Evolutionary conservation across 2,329 filamentous ascomycete species (phyloP).

Genomic region (Aspergillus sergii): DNA sequence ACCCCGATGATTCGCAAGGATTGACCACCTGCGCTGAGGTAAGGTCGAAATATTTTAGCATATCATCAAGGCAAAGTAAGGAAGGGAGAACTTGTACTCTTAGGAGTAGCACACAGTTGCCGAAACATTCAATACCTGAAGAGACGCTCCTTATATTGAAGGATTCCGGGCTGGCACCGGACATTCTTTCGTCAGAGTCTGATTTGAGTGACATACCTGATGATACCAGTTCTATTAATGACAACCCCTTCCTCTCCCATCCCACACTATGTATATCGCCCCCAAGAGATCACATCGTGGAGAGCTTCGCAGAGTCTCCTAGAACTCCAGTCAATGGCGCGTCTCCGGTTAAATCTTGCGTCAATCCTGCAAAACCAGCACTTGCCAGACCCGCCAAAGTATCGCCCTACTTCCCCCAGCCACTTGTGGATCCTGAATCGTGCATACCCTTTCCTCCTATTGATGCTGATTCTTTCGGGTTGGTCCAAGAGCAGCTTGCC

Average conservation of each 20-base stretch:
- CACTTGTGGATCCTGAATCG: constrained; percentile 41
- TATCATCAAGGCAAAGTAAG: not conserved
- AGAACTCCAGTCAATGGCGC: constrained; percentile 12
- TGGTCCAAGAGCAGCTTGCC: constrained; percentile 81
- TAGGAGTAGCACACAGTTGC: not conserved
- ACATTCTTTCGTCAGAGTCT: constrained; percentile 36
- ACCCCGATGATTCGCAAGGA: constrained; percentile 42
- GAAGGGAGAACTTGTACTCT: not conserved
- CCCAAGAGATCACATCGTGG: not conserved
- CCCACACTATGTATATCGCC: not conserved
- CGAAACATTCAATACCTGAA: constrained; percentile 12
- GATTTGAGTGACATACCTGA: constrained; percentile 38
- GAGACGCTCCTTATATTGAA: constrained; percentile 17
- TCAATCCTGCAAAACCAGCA: constrained; percentile 15
- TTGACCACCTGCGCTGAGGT: constrained; percentile 44
- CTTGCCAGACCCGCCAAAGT: constrained; percentile 31
- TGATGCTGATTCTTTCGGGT: constrained; percentile 65
- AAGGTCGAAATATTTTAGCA: constrained; percentile 37
- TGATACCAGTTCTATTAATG: constrained; percentile 26
- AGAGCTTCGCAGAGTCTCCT: not conserved
- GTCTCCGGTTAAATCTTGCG: constrained; percentile 5
- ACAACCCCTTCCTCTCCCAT: constrained; percentile 6
- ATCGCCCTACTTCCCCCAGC: constrained; percentile 48
- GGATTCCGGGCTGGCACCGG: constrained; percentile 16
- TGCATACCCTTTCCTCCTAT: constrained; percentile 67